Percentiles rank a stretch among this genome's conserved stretches.
Evolutionary conservation across 2,329 filamentous ascomycete species (phyloP).

Genomic region (Fusarium illudens): DNA sequence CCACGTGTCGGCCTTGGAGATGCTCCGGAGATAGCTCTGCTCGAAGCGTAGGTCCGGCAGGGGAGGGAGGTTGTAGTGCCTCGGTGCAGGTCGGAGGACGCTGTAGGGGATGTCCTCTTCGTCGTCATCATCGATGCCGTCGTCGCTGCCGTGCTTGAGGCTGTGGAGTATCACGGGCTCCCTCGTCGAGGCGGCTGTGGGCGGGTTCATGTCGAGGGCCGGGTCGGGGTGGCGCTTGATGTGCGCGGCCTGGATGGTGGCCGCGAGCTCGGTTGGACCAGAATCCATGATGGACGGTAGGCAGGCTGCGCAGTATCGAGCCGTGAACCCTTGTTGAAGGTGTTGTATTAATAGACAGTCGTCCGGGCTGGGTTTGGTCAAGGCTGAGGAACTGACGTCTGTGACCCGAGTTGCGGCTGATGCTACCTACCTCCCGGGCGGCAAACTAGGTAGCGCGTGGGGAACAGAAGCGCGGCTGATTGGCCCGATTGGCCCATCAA

Average conservation of each 20-base stretch:
- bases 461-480: not conserved
- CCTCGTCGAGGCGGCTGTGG: constrained; percentile 73
- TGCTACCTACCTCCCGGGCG: constrained; percentile 46
- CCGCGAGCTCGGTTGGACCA: constrained; percentile 74
- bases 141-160: constrained; percentile 32
- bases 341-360: not conserved
- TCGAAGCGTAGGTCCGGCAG: constrained; percentile 95
- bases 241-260: constrained; percentile 81
- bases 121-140: constrained; percentile 54
- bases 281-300: constrained; percentile 55
- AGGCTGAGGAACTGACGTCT: constrained; percentile 24
- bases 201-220: constrained; percentile 79
- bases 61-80: constrained; percentile 60
- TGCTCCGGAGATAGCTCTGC: constrained; percentile 95
- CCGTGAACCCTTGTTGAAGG: not conserved
- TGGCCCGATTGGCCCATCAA: too few relatives aligned
- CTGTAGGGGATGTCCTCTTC: constrained; percentile 76
- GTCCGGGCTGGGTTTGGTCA: not conserved
- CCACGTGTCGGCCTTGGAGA: constrained; percentile 81
- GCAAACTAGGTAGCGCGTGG: constrained; percentile 32
- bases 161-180: constrained; percentile 41
- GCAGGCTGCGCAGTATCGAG: not conserved
- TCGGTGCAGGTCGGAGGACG: constrained; percentile 64
- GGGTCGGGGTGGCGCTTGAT: constrained; percentile 78
- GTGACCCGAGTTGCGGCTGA: constrained; percentile 18